These are phyloP conservation scores for Penicillium canescens DNA, from an alignment of 495 filamentous ascomycete species.

Conservation along the genomic window DNA sequence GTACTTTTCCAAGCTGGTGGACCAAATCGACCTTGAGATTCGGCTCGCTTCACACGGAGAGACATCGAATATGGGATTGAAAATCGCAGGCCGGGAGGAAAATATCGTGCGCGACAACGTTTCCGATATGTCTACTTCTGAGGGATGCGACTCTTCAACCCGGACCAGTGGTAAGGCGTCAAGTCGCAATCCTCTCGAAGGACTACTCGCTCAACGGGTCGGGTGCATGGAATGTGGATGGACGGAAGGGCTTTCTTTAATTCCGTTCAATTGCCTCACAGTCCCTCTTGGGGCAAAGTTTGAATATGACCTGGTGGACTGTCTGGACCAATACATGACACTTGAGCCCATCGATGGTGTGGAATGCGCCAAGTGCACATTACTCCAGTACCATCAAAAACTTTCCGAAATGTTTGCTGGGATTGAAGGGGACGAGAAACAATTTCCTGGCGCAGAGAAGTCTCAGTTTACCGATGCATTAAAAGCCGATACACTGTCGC, in stretches of 20 bases:
- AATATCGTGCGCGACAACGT: slow-evolving; percentile 33
- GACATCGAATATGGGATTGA: slow-evolving; percentile 44
- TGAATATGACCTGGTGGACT: slow-evolving; percentile 68
- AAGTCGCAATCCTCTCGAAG: slow-evolving; percentile 74
- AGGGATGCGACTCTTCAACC: background rate
- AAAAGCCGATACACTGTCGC: slow-evolving; percentile 35
- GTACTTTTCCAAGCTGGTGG: slow-evolving; percentile 88
- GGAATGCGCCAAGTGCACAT: slow-evolving; percentile 88
- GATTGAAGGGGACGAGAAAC: slow-evolving; percentile 28
- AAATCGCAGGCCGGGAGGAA: slow-evolving; percentile 38
- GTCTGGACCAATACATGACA: slow-evolving; percentile 80
- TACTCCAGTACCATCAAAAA: slow-evolving; percentile 55
- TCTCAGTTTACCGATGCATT: slow-evolving; percentile 32
- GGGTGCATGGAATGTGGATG: slow-evolving; percentile 84
- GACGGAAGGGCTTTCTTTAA: slow-evolving; percentile 82
- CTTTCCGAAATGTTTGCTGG: slow-evolving; percentile 46
- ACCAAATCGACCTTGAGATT: slow-evolving; percentile 81
- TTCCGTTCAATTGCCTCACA: slow-evolving; percentile 92
- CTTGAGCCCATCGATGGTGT: slow-evolving; percentile 85
- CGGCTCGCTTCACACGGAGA: slow-evolving; percentile 46
- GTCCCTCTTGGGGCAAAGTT: slow-evolving; percentile 64
- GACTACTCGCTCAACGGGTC: slow-evolving; percentile 84
- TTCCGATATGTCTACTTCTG: background rate
- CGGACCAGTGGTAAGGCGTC: slow-evolving; percentile 12
- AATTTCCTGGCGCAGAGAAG: slow-evolving; percentile 17